Conservation (phyloP, 2,329 filamentous ascomycete species). For the Elsinoe perseae region DNA sequence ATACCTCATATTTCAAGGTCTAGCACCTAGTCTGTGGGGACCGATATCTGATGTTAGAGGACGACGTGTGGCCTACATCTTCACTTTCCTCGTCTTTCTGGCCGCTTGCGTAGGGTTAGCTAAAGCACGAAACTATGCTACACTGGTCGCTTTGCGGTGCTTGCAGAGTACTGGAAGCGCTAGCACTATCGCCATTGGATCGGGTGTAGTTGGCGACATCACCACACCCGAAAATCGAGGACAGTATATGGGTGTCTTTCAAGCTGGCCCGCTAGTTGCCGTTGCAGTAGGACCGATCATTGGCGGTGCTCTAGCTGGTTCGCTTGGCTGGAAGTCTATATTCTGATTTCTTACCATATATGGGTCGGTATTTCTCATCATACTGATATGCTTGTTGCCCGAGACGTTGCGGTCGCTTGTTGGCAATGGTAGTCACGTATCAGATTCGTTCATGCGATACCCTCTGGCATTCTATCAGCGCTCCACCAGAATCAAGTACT, state of each 20-base stretch:
- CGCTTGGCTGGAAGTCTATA: constrained; percentile 44
- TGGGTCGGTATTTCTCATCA: constrained; percentile 30
- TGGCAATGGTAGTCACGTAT: constrained; percentile 25
- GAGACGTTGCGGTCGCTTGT: constrained; percentile 35
- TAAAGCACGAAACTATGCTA: constrained; percentile 31
- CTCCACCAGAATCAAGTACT: not conserved
- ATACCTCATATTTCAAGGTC: constrained; percentile 40
- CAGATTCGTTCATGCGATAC: constrained; percentile 6
- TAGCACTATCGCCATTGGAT: constrained; percentile 38
- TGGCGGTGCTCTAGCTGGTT: constrained; percentile 42
- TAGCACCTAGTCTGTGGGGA: constrained; percentile 38
- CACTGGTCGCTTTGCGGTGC: constrained; percentile 35
- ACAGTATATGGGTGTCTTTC: constrained; percentile 36
- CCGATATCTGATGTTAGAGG: constrained; percentile 36
- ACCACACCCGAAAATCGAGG: constrained; percentile 36
- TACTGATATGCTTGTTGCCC: constrained; percentile 32
- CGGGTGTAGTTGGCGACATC: constrained; percentile 38
- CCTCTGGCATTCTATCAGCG: not conserved
- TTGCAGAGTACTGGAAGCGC: constrained; percentile 39
- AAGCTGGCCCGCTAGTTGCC: constrained; percentile 32
- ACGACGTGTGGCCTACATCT: constrained; percentile 34
- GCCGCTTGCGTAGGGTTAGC: constrained; percentile 37
- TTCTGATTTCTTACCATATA: constrained; percentile 50
- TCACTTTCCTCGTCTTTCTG: constrained; percentile 36
- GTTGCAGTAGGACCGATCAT: constrained; percentile 44